Evolutionary conservation across 345 rosid species (phyloP).

Genomic region (Populus davidiana): DNA sequence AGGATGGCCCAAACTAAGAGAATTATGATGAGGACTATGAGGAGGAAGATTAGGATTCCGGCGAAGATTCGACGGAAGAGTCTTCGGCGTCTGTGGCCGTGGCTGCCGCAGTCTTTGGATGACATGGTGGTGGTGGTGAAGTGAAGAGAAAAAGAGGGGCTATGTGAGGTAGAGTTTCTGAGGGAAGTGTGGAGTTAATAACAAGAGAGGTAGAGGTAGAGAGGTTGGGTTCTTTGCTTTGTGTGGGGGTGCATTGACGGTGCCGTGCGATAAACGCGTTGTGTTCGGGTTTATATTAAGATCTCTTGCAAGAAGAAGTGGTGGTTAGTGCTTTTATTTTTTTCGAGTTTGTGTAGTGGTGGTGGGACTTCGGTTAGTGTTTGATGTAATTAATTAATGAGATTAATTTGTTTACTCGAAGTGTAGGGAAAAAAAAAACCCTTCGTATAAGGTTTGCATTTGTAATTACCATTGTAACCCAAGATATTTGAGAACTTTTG

Average conservation of each 20-base stretch:
- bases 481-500: too few species aligned
- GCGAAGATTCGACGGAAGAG: conserved; percentile 22
- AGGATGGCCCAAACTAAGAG: conserved; percentile 85
- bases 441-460: not conserved
- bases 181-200: not conserved
- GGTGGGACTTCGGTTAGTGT: not conserved
- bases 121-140: conserved; percentile 15
- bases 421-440: fast-evolving
- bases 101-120: conserved; percentile 26
- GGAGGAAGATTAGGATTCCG: conserved; percentile 49
- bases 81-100: conserved; percentile 17
- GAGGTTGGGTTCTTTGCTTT: not conserved
- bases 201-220: not conserved
- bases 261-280: not conserved
- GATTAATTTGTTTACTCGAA: not conserved
- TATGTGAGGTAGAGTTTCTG: not conserved
- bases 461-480: not conserved
- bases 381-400: not conserved
- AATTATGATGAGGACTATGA: conserved; percentile 50
- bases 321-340: not conserved
- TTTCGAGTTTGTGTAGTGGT: not conserved
- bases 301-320: not conserved
- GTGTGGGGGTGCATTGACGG: not conserved
- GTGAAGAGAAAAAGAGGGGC: not conserved
- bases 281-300: not conserved